Conservation (phyloP, 108 stramenopile species). For the Cylindrotheca fusiformis region DNA sequence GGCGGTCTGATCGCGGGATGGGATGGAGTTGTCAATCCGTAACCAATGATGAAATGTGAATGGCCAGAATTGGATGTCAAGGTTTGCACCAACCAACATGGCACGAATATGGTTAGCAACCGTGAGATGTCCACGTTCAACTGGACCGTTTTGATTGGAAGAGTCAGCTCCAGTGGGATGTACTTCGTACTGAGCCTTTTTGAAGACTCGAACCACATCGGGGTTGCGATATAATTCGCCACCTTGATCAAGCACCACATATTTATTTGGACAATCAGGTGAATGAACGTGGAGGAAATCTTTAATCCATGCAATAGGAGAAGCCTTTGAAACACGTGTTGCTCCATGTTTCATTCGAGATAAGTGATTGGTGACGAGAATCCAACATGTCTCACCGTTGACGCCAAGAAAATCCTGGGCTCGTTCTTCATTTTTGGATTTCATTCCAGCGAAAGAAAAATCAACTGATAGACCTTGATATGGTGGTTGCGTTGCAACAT, state of each 20-base stretch:
- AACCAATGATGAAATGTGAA: too few relatives aligned
- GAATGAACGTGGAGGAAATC: too few relatives aligned
- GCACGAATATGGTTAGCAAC: slow-evolving; percentile 13
- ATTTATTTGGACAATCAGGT: too few relatives aligned
- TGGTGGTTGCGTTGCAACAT: background rate
- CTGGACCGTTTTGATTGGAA: slow-evolving; percentile 26
- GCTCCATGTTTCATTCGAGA: slow-evolving; percentile 12
- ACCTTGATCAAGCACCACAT: slow-evolving; percentile 28
- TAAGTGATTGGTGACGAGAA: too few relatives aligned
- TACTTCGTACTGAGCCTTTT: slow-evolving; percentile 9
- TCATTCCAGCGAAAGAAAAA: too few relatives aligned
- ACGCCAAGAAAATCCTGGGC: too few relatives aligned
- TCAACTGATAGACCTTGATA: slow-evolving; percentile 25
- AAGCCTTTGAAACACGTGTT: slow-evolving; percentile 12
- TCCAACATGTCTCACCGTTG: too few relatives aligned
- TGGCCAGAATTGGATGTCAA: too few relatives aligned
- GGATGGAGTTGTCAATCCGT: slow-evolving; percentile 17
- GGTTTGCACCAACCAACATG: slow-evolving; percentile 22
- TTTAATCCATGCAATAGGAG: slow-evolving; percentile 5
- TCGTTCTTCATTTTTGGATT: too few relatives aligned
- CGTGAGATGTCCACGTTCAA: too few relatives aligned
- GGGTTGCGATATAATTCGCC: slow-evolving; percentile 31
- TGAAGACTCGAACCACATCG: too few relatives aligned
- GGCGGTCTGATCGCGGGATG: slow-evolving; percentile 2
- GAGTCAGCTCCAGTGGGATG: slow-evolving; percentile 27